Conservation (phyloP, 2,329 filamentous ascomycete genomes). For the Xylaria sp. region DNA sequence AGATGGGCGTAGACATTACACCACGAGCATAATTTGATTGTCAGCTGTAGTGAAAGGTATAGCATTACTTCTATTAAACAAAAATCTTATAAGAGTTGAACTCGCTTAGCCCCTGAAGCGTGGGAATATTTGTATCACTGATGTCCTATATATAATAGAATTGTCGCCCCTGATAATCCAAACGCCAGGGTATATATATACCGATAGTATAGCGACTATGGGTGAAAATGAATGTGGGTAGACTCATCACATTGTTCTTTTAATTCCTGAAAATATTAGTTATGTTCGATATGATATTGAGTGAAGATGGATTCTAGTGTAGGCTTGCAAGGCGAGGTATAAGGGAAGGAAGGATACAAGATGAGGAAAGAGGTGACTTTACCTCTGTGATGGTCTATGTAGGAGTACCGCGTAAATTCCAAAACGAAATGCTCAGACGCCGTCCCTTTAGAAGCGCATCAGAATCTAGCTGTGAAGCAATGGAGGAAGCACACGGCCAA, state of each 20-base stretch:
- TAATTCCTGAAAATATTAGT: constrained; percentile 32
- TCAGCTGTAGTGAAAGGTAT: not conserved
- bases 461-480: constrained; percentile 26
- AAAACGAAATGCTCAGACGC: constrained; percentile 37
- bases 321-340: not conserved
- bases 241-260: constrained; percentile 34
- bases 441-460: constrained; percentile 43
- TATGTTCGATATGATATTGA: constrained; percentile 1
- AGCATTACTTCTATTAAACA: constrained; percentile 20
- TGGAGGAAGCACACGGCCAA: not conserved
- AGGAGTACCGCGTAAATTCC: not conserved
- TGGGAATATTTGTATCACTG: not conserved
- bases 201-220: not conserved
- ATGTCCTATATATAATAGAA: not conserved
- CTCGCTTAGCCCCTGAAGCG: not conserved
- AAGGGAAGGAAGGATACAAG: not conserved
- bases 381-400: constrained; percentile 24
- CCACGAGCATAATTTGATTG: not conserved
- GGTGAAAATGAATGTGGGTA: not conserved
- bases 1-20: too few species aligned
- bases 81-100: not conserved
- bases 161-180: constrained; percentile 1
- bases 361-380: constrained; percentile 23
- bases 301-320: not conserved
- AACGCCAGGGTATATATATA: constrained; percentile 26